Base-by-base conservation (phyloP, 805 yeast genomes). In the Zygosaccharomyces bailii region DNA sequence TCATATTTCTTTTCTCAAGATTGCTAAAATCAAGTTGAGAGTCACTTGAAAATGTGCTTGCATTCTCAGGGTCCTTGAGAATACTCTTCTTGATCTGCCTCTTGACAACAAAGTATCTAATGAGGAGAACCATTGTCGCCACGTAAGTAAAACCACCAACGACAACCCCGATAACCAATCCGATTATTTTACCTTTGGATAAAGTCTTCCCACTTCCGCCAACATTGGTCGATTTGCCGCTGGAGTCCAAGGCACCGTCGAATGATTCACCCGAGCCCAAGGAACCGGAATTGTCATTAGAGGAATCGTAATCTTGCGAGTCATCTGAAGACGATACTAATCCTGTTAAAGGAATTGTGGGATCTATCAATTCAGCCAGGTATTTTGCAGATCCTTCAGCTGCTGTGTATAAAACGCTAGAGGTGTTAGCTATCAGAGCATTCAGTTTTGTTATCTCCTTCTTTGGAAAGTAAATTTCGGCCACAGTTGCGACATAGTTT, bases 111-210 rank as follows among this genome's bases (percentile, higher is more conserved):
- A 70, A 78, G 52, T 70, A 68, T 59, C 75, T 73, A 59, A 77
- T 75, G 51, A 78, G 68, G 31, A 80, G 57, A 44, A 80, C 69
- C 71, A 88, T 74, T 16, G 78, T 66, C 0, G 78, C 71, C 57
- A 86, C 76, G 61, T 86, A 85, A 7, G 78, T 68, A 5, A 76
- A 69, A 36, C 86, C 82, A 43, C 96, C 97, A 10, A 78, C 79
- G 23, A 86, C 80, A 5, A 95, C 80, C 37, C 97, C 96, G 32
- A 87, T 74, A 10, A 91, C 82, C 42, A 89, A 77, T 29, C 95
- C 96, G 19, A 85, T 82, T 18, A 86, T 74, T 49, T 74, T 74
- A 36, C 69, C 67, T 48, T 67, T 68, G 45, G 66, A 61, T 30
- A 62, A 57, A 4, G 64, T 52, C 4, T 63, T 40, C 4, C 46